Conservation (phyloP, 2,329 filamentous ascomycete genomes). For the Plectosphaerella plurivora region DNA sequence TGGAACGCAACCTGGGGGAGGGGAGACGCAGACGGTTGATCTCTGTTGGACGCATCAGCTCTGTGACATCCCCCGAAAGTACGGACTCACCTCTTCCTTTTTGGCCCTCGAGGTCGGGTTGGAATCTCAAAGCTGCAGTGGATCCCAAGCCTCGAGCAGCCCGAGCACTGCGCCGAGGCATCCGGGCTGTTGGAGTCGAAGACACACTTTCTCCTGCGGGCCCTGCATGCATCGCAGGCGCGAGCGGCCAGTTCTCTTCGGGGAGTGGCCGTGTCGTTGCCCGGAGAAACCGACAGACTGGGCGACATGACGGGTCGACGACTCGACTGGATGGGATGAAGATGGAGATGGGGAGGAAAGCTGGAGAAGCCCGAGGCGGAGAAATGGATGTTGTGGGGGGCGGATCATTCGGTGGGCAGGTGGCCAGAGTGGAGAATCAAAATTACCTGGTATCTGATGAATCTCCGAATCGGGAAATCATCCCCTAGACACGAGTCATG, state of each 20-base stretch:
- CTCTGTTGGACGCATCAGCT: too few relatives aligned
- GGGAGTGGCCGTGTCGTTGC: conserved; percentile 1
- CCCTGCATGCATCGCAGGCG: conserved; percentile 18
- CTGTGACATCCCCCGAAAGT: background rate
- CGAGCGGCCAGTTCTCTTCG: conserved; percentile 10
- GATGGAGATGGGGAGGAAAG: background rate
- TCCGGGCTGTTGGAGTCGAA: conserved; percentile 3
- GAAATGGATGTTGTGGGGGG: conserved; percentile 1
- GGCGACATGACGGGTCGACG: background rate
- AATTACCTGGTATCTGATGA: too few relatives aligned
- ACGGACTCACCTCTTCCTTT: conserved; percentile 12
- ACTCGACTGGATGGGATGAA: background rate
- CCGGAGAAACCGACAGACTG: background rate
- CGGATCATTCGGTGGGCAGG: too few relatives aligned
- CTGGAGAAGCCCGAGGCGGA: conserved; percentile 9
- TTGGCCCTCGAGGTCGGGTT: conserved; percentile 16
- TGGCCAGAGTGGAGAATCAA: too few relatives aligned
- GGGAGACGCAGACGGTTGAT: too few relatives aligned
- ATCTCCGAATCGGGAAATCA: too few relatives aligned
- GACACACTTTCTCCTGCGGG: conserved; percentile 16
- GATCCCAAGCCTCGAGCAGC: conserved; percentile 14
- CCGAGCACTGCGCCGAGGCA: conserved; percentile 8
- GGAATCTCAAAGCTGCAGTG: conserved; percentile 17
- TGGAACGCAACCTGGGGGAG: too few relatives aligned
- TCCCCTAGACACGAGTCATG: too few relatives aligned